A percentile compares a stretch with the other conserved stretches of the same genome.
Conservation (phyloP, 495 filamentous ascomycete genomes). For the Trichoderma orchidacearum region DNA sequence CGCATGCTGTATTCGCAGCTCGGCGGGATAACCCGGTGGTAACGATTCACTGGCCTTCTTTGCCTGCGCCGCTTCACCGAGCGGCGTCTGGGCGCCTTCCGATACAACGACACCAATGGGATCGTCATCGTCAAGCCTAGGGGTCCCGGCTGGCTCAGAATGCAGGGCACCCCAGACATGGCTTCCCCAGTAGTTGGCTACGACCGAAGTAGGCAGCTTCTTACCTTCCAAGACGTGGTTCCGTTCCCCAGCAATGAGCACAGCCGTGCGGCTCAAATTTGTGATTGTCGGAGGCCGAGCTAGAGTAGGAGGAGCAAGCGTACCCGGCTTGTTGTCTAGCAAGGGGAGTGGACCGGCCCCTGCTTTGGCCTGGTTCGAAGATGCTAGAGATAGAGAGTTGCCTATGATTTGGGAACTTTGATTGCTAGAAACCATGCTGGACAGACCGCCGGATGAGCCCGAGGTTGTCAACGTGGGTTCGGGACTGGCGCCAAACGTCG, state of each 20-base stretch:
- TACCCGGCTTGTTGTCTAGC: conserved; percentile 34
- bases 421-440: conserved; percentile 42
- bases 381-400: conserved; percentile 39
- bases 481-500: conserved; percentile 34
- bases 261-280: conserved; percentile 75
- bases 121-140: conserved; percentile 28
- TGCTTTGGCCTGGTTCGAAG: conserved; percentile 61
- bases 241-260: conserved; percentile 66
- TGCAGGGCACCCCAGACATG: conserved; percentile 71
- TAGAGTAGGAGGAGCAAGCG: conserved; percentile 69
- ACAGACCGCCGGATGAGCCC: conserved; percentile 35
- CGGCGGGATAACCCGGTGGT: conserved; percentile 69
- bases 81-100: conserved; percentile 14
- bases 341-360: conserved; percentile 39
- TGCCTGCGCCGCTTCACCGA: conserved; percentile 26
- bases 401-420: not conserved
- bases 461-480: conserved; percentile 22
- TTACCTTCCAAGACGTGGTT: conserved; percentile 51
- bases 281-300: conserved; percentile 77
- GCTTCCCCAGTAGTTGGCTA: conserved; percentile 89
- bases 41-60: conserved; percentile 41
- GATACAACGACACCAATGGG: conserved; percentile 14
- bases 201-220: conserved; percentile 64
- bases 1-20: conserved; percentile 75
- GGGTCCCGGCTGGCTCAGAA: conserved; percentile 14